These are phyloP conservation scores for Diaporthe citriasiana DNA, from an alignment of 2,329 filamentous ascomycete genomes.

Conservation along the genomic window DNA sequence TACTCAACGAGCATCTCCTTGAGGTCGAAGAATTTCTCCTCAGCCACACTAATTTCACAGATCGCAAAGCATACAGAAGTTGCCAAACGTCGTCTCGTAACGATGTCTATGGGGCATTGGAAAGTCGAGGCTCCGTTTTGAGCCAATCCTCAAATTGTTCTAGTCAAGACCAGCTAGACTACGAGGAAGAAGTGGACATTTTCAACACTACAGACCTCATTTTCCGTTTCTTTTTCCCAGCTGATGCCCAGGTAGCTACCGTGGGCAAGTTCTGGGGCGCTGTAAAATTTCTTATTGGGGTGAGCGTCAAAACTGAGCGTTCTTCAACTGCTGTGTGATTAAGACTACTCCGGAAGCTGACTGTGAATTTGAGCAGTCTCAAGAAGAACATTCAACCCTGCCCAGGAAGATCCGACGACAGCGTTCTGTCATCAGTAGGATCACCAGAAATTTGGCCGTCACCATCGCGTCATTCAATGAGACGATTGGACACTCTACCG, in stretches of 20 bases:
- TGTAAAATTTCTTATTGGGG: not conserved
- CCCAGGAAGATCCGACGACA: not conserved
- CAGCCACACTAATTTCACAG: not conserved
- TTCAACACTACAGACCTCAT: not conserved
- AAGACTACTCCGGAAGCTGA: not conserved
- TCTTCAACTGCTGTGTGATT: not conserved
- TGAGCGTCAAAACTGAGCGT: not conserved
- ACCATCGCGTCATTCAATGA: constrained; percentile 7
- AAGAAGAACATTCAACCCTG: not conserved
- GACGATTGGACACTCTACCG: not conserved
- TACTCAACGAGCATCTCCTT: constrained; percentile 9
- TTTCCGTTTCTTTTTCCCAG: constrained; percentile 10
- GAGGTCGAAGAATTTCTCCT: constrained; percentile 11
- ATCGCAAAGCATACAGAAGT: constrained; percentile 11
- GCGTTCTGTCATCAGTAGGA: constrained; percentile 32
- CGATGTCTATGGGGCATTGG: not conserved
- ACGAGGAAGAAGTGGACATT: constrained; percentile 1
- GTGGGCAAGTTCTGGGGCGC: constrained; percentile 15
- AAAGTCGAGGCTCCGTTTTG: not conserved
- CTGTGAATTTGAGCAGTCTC: not conserved
- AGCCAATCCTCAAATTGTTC: not conserved
- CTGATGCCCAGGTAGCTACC: not conserved
- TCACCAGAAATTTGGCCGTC: not conserved
- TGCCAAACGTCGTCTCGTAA: not conserved
- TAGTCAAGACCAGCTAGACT: not conserved